Evolutionary conservation across 2,329 filamentous ascomycete species (phyloP), one percentile per base, ranked within the genome.

Genomic region (Parafenestella ontariensis): DNA sequence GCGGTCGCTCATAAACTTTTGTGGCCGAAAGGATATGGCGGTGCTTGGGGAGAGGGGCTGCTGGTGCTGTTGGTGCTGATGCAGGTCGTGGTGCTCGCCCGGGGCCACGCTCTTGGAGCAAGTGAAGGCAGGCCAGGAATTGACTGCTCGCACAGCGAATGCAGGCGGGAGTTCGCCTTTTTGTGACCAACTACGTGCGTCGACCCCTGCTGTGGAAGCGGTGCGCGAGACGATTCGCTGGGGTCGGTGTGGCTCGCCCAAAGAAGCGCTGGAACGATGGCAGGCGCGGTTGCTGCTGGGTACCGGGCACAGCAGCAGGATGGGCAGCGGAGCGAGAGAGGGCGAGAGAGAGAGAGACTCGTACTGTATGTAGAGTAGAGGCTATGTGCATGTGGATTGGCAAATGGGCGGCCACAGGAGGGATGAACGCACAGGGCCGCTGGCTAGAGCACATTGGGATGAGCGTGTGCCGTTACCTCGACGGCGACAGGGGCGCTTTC

Each of bases 1-100:
- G 65, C 54, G 63, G 62, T 66, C 61, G 64, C 60, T 62, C 66
- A 68, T 70, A 60, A 63, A 67, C 61, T 56, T 54, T 52, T 54
- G 52, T 33, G 52, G 58, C 40, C 43, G n/a, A 52, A 50, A 24
- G 37, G 46, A 33, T 52, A 45, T 45, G 43, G 56, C 51, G 54
- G 56, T 61, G 49, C 55, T 52, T 52, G 42, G 46, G 8, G 36
- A 41, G 58, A 58, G 58, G 56, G 62, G 60, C 56, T 49, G 28
- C 33, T 10, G 33, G 37, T 41, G 41, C 29, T 20, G 40, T 8
- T 24, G 40, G 45, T 37, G 54, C 34, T 24, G 34, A 46, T 44
- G 28, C 18, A 28, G 11, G 15, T 36, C 21, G 42, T 10, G n/a
- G 33, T 28, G 43, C 37, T 34, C 28, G 21, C 24, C 40, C 9